phyloP scores from a whole-genome alignment of 768 basidiomycete genomes.

The Serendipita sp. region DNA sequence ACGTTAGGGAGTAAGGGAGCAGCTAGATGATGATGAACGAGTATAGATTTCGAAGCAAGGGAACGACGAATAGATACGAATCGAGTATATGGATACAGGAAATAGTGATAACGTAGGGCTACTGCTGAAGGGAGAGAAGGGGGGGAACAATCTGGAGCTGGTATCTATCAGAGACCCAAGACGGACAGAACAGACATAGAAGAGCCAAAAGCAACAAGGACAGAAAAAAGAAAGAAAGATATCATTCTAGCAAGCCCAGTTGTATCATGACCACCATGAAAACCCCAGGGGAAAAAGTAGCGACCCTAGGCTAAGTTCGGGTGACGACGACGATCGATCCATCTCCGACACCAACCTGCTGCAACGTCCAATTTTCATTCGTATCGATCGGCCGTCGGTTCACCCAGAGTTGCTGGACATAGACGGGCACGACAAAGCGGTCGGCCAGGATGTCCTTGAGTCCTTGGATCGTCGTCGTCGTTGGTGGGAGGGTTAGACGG shows the following conservation, averaged over 20 bases:
- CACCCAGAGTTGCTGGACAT: not conserved
- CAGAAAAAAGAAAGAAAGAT: too few relatives aligned
- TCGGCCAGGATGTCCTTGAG: not conserved
- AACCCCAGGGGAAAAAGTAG: too few relatives aligned
- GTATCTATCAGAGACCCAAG: not conserved
- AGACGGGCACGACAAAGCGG: not conserved
- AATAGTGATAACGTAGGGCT: too few relatives aligned
- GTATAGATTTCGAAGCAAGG: too few relatives aligned
- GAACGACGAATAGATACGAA: too few relatives aligned
- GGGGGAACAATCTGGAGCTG: not conserved
- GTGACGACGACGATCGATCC: not conserved
- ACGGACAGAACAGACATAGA: too few relatives aligned
- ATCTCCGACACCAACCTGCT: not conserved
- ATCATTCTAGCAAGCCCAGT: too few relatives aligned
- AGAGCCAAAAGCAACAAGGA: too few relatives aligned
- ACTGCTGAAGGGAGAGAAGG: not conserved
- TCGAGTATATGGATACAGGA: too few relatives aligned
- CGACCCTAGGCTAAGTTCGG: not conserved
- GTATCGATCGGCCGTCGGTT: not conserved
- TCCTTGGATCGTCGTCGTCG: not conserved
- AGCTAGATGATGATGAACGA: not conserved
- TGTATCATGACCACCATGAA: too few relatives aligned
- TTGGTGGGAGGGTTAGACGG: not conserved
- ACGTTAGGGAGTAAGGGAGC: too few relatives aligned
- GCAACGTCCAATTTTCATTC: not conserved